Percentiles rank a stretch among this genome's conserved stretches.
phyloP scores from a whole-genome alignment of 352 stramenopile genomes.

The Phytophthora rubi region DNA sequence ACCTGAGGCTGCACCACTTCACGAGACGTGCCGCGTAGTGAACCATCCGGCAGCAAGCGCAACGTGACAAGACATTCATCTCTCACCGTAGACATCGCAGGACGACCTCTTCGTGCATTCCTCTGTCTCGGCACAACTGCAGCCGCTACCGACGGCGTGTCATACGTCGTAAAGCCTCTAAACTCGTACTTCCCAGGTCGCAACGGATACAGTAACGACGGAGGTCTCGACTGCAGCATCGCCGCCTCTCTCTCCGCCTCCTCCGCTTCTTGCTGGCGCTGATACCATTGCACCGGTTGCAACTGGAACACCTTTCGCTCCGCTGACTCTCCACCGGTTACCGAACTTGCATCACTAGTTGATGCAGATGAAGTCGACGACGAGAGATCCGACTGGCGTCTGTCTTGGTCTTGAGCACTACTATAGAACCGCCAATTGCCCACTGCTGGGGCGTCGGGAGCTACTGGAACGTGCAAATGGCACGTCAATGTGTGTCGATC shows the following conservation, averaged over 20 bases:
- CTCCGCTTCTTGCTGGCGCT: constrained; percentile 29
- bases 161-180: constrained; percentile 59
- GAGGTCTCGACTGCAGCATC: constrained; percentile 22
- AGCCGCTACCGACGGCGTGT: constrained; percentile 21
- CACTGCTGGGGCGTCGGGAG: constrained; percentile 24
- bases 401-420: not conserved
- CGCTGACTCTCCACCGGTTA: not conserved
- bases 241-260: constrained; percentile 14
- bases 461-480: constrained; percentile 46
- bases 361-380: constrained; percentile 26
- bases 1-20: constrained; percentile 70
- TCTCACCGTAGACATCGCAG: constrained; percentile 26
- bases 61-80: constrained; percentile 77
- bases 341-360: constrained; percentile 17
- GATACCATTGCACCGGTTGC: constrained; percentile 34
- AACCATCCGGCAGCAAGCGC: constrained; percentile 58
- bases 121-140: constrained; percentile 17
- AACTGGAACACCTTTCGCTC: constrained; percentile 38
- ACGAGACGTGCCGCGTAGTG: constrained; percentile 56
- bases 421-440: constrained; percentile 36
- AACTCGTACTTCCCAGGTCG: constrained; percentile 70
- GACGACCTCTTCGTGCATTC: constrained; percentile 21
- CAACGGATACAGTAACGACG: constrained; percentile 56
- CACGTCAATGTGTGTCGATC: constrained; percentile 55
- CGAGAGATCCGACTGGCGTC: constrained; percentile 9